Base-by-base conservation (phyloP, 208 protist species). In the Kentomonas sorsogonicus region DNA sequence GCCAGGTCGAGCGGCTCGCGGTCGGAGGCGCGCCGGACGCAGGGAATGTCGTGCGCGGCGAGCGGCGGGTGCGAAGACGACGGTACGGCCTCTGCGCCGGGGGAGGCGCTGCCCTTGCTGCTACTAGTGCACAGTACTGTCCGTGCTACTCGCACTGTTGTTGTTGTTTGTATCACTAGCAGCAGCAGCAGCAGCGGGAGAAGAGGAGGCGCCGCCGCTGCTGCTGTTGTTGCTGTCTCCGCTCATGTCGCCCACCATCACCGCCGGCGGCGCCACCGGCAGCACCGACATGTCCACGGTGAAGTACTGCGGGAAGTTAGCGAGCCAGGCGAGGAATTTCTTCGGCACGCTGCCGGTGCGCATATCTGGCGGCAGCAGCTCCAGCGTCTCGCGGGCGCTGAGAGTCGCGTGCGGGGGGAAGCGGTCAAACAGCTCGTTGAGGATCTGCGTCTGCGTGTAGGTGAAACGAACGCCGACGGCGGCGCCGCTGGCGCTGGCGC, bases 391-490 rank as follows among this genome's bases (percentile, higher is more conserved):
- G 6, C 55, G 60, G 25, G 86, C 54, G 44, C 66, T 85, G n/a
- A 89, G 73, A 10, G 66, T 76, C 18, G 61, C 31, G 30, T 84
- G 11, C 0, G 72, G 59, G 9, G 82, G 82, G 33, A 93, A 78
- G 26, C 72, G 71, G 62, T 93, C 86, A 65, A 82, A 93, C 20
- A 77, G 69, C 38, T 78, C 68, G 59, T 89, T 93, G 11, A 90
- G 47, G 3, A 88, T 56, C 38, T 89, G 69, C 22, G 65, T 71
- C 9, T 73, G 74, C 1, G 77, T 80, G 66, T 80, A 83, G 29
- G 62, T 56, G 43, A 72, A 67, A 0, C 52, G 55, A 13, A 54
- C 51, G 0, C 25, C 25, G 31, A 15, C 34, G 34, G 52, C 33
- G n/a, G 9, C 6, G 18, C 0, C 0, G 23, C 31, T 16, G 18